phyloP scores from a whole-genome alignment of 108 stramenopile species.

The Schizochytrium sp. region DNA sequence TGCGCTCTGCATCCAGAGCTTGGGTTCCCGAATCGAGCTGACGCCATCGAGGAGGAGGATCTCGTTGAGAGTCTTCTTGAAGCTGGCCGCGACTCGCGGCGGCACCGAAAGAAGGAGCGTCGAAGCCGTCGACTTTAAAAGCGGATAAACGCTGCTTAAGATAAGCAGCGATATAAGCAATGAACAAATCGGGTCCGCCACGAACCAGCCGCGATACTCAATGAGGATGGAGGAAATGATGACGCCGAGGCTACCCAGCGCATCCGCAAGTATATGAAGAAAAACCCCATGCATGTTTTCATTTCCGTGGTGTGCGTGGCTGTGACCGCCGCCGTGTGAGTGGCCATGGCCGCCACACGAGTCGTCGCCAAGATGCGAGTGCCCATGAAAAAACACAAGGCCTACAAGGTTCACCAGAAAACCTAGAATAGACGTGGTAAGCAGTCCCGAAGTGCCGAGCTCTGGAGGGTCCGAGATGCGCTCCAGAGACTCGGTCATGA shows the following conservation, averaged over 20 bases:
- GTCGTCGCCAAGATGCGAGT: background rate
- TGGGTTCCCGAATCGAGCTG: background rate
- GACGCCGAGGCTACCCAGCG: constrained; percentile 20
- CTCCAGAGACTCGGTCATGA: background rate
- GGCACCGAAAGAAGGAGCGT: background rate
- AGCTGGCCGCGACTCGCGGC: background rate
- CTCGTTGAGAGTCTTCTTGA: background rate
- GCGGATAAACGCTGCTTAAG: background rate
- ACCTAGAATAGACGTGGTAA: background rate
- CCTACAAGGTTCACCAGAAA: constrained; percentile 19
- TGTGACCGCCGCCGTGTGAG: background rate
- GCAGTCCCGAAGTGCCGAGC: background rate
- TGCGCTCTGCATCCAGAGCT: background rate
- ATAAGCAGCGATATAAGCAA: constrained; percentile 10
- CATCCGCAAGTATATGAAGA: constrained; percentile 16
- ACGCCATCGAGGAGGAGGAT: background rate
- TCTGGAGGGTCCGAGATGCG: constrained; percentile 18
- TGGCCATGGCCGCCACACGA: background rate
- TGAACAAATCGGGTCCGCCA: constrained; percentile 13
- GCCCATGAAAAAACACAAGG: constrained; percentile 20
- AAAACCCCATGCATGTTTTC: constrained; percentile 25
- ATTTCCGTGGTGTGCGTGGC: constrained; percentile 12
- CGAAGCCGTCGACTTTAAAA: background rate
- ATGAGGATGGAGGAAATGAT: constrained; percentile 11
- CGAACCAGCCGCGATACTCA: background rate